phyloP scores from a whole-genome alignment of 129 eudicot species.

The Smallanthus sonchifolius region DNA sequence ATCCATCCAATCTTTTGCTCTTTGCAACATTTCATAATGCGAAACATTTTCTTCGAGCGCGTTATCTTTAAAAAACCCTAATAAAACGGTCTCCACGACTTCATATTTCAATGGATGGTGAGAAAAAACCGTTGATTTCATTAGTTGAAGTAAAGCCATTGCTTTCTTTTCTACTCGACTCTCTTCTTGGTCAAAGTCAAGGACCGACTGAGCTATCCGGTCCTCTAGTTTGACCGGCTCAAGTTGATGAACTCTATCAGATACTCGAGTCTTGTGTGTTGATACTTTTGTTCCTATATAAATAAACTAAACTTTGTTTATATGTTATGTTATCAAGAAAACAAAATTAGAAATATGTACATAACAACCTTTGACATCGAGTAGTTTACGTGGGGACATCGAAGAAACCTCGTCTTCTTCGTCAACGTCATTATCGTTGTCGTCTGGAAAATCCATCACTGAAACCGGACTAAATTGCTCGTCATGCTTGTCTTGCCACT shows the following conservation, averaged over 20 bases:
- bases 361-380: slow-evolving; percentile 45
- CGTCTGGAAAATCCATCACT: slow-evolving; percentile 62
- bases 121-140: slow-evolving; percentile 36
- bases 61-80: slow-evolving; percentile 54
- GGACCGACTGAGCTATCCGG: slow-evolving; percentile 35
- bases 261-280: slow-evolving; percentile 38
- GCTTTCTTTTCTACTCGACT: slow-evolving; percentile 30
- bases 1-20: slow-evolving; percentile 59
- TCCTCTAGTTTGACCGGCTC: slow-evolving; percentile 65
- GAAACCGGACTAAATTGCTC: slow-evolving; percentile 86
- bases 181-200: slow-evolving; percentile 28
- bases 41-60: slow-evolving; percentile 2
- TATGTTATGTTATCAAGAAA: neutral
- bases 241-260: slow-evolving; percentile 38
- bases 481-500: slow-evolving; percentile 38
- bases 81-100: slow-evolving; percentile 35
- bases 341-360: neutral
- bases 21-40: slow-evolving; percentile 26
- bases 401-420: slow-evolving; percentile 53
- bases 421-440: slow-evolving; percentile 42
- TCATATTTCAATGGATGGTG: slow-evolving; percentile 28
- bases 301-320: neutral
- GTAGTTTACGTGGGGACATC: slow-evolving; percentile 26
- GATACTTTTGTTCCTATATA: slow-evolving; percentile 44
- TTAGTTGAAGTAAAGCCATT: slow-evolving; percentile 34